Evolutionary conservation across 2,329 filamentous ascomycete genomes (phyloP), one percentile per base, ranked within the genome.

Genomic region (Pseudogymnoascus sp.): DNA sequence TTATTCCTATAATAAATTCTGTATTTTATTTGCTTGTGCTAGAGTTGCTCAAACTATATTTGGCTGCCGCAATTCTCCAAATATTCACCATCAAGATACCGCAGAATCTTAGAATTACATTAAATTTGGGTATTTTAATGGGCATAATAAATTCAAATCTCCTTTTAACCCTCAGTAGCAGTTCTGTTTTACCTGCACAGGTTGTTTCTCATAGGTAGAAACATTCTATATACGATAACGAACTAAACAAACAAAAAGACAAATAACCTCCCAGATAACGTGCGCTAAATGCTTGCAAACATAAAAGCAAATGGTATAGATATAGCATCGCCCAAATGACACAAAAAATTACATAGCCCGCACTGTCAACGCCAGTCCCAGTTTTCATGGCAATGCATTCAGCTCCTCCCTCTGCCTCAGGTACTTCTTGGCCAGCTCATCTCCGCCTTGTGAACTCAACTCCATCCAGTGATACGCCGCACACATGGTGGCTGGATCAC

Each of bases 401-500:
- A 73, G 35, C 64, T 72, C 71, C 61, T 72, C 71, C 18, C 71
- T 68, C 76, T 96, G 90, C 66, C 88, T 83, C 74, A 97, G 78
- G 76, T 93, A 93, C 73, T 88, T 89, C 72, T 86, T 88, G 18
- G 93, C 93, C 68, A 96, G 79, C 71, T 89, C 84, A 73, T 97
- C 93, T 1, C 92, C 92, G n/a, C 92, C 92, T 62, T 84, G 83
- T 69, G 91, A 89, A 38, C 90, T 92, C 67, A 90, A 81, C 77
- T 93, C 91, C 92, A 97, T 97, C 93, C 93, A 97, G 79, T 97
- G 93, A 75, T 96, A 87, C 8, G 93, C 93, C 63, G 96, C 85
- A 70, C 93, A 97, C 90, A 97, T 95, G 43, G 92, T 86, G 61
- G 88, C 88, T 1, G 91, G 90, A 73, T 97, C 91, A 64, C 88